Evolutionary conservation across 306 rosid genomes (phyloP).

Genomic region (Benincasa hispida): DNA sequence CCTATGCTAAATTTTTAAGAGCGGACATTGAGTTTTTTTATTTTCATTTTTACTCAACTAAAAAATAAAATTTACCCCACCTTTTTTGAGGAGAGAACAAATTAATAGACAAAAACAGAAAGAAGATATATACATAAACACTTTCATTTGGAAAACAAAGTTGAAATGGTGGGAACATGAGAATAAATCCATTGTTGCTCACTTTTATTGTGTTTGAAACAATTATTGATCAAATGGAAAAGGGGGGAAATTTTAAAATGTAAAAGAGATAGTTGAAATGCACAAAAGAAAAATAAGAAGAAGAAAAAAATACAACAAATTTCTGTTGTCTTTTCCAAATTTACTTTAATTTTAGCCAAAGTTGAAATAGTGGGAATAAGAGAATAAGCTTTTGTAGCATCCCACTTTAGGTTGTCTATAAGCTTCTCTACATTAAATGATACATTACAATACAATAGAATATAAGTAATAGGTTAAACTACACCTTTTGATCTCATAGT

Average conservation of each 20-base stretch:
- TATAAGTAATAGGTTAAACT: not conserved
- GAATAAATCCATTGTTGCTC: slow-evolving; percentile 5
- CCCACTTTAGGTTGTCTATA: not conserved
- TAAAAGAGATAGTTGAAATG: not conserved
- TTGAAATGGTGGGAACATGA: not conserved
- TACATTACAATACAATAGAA: not conserved
- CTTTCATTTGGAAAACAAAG: not conserved
- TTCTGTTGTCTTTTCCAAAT: slow-evolving; percentile 13
- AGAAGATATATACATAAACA: not conserved
- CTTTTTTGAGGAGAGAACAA: not conserved
- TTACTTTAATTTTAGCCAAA: slow-evolving; percentile 3
- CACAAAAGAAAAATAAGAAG: not conserved
- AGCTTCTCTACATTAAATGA: not conserved
- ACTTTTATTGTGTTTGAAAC: not conserved
- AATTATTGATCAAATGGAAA: not conserved
- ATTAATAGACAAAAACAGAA: not conserved
- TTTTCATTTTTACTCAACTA: not conserved
- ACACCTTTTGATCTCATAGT: not conserved
- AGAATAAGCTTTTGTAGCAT: slow-evolving; percentile 4
- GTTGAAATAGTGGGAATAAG: slow-evolving; percentile 9
- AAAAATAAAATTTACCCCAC: not conserved
- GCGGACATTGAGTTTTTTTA: too few relatives aligned
- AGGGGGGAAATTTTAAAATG: not conserved
- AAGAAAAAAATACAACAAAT: not conserved
- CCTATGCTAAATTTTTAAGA: too few relatives aligned